Evolutionary conservation across 768 basidiomycete genomes (phyloP), one percentile per base, ranked within the genome.

Genomic region (Lentinula lateritia): DNA sequence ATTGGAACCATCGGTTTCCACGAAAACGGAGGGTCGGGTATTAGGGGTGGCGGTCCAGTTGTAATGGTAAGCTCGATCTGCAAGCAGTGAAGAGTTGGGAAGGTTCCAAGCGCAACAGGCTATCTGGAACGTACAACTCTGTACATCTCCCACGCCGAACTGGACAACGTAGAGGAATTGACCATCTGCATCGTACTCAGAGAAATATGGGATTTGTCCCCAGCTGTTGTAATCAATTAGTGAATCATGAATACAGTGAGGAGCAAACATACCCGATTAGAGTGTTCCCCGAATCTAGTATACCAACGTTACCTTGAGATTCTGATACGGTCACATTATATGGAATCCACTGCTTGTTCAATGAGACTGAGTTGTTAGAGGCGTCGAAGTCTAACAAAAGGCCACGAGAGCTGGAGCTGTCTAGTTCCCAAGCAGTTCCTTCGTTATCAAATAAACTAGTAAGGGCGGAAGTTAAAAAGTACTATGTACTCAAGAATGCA

Each of bases 21-120:
- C 58, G 10, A 63, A 42, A 1, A 65, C 63, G 5, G 48, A 61
- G 1, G 66, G 66, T 20, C 57, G 59, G 38, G 54, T 59, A n/a
- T 28, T 64, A 13, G 66, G 66, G 42, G 50, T 65, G 1, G 64
- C 64, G 6, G 56, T 65, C 59, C 42, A 58, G 46, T 48, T 62
- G 57, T 46, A 62, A 53, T 13, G 16, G 38, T 48, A 50, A 20
- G 48, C 48, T 13, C 58, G 58, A 36, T 59, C 58, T 59, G 7
- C 45, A 18, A 58, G 3, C 18, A 18, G 42, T 7, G 15, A 5
- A 54, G 34, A 6, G n/a, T 55, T 3, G 10, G 36, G 5, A 39
- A 54, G 20, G 8, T 9, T 32, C 45, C 28, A 18, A 32, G 35
- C n/a, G 3, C 6, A 15, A 45, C 35, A 18, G 6, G 6, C 15